Conservation (phyloP, 2,329 filamentous ascomycete genomes). For the Plenodomus biglobosus region DNA sequence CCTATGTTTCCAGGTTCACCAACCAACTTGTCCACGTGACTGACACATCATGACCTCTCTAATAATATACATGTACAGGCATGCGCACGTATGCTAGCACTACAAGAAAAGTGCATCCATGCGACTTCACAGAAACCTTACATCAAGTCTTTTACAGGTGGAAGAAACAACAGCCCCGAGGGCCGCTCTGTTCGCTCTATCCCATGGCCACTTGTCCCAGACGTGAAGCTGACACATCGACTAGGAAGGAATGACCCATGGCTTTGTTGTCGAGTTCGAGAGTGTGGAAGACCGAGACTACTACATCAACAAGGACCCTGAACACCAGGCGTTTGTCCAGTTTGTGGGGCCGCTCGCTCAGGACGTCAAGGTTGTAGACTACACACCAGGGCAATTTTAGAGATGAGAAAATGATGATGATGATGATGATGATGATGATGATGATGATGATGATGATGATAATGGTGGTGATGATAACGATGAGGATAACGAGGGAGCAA, state of each 20-base stretch:
- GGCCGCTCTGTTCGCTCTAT: conserved; percentile 57
- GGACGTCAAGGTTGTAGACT: conserved; percentile 63
- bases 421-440: too few species aligned
- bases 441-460: too few species aligned
- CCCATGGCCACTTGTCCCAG: not conserved
- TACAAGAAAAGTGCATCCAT: conserved; percentile 62
- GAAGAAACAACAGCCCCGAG: conserved; percentile 64
- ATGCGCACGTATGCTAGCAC: conserved; percentile 58
- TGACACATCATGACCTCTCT: too few species aligned
- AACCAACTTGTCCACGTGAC: too few species aligned
- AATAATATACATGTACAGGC: too few species aligned
- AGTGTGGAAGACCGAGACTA: conserved; percentile 66
- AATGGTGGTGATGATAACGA: too few species aligned
- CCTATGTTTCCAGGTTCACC: too few species aligned
- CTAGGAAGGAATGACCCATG: conserved; percentile 65
- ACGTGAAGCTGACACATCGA: not conserved
- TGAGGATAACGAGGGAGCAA: too few species aligned
- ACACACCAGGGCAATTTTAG: conserved; percentile 56
- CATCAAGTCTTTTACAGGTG: conserved; percentile 60
- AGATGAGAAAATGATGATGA: not conserved
- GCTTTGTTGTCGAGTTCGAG: conserved; percentile 68
- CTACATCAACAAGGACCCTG: conserved; percentile 66
- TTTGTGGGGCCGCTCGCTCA: conserved; percentile 53
- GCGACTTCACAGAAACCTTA: conserved; percentile 62
- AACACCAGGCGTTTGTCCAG: conserved; percentile 62